Conservation (phyloP, 2,329 filamentous ascomycete species). For the Aspergillus luchuensis region DNA sequence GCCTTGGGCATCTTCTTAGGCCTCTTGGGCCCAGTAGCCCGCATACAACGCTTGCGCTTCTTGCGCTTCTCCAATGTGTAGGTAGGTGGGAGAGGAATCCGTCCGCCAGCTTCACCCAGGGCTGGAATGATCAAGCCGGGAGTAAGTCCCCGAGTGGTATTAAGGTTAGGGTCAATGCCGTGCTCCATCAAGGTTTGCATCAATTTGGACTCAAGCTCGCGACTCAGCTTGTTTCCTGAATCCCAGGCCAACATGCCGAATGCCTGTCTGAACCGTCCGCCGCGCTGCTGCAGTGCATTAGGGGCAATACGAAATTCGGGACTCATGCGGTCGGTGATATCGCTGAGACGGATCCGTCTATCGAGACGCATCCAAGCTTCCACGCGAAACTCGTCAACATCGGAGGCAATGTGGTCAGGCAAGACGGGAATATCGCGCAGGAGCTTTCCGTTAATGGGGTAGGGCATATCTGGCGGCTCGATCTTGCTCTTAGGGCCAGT, state of each 20-base stretch:
- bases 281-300: conserved; percentile 34
- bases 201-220: conserved; percentile 10
- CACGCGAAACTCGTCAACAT: conserved; percentile 35
- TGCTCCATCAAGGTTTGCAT: conserved; percentile 8
- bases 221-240: conserved; percentile 26
- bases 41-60: background rate
- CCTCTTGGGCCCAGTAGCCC: background rate
- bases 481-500: background rate
- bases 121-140: conserved; percentile 25
- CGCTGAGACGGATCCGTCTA: conserved; percentile 27
- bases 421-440: conserved; percentile 28
- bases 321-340: conserved; percentile 34
- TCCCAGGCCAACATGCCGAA: conserved; percentile 33
- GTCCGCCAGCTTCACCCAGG: conserved; percentile 23
- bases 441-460: conserved; percentile 16
- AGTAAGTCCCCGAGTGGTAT: conserved; percentile 27
- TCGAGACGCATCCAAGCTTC: conserved; percentile 38
- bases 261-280: conserved; percentile 28
- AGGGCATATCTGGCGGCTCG: background rate
- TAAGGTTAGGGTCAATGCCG: conserved; percentile 14
- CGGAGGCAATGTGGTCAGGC: conserved; percentile 32
- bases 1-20: background rate
- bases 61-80: background rate
- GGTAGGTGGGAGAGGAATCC: conserved; percentile 18
- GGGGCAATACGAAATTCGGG: conserved; percentile 17